Evolutionary conservation across 345 rosid genomes (phyloP).

Genomic region (Psidium friedrichsthalianum): DNA sequence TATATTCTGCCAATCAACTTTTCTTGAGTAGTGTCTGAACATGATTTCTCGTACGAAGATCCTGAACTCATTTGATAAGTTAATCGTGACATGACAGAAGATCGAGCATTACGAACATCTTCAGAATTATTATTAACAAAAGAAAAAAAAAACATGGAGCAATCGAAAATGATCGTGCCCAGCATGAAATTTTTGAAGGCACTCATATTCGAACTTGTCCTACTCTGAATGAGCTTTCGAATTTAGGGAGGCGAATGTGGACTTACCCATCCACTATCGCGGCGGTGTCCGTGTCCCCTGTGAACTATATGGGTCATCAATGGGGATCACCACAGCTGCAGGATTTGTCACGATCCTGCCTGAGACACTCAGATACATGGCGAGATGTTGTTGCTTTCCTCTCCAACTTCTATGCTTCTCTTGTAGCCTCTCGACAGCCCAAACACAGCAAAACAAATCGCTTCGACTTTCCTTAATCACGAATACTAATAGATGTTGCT

Average conservation of each 20-base stretch:
- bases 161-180: background rate
- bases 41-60: background rate
- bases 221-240: background rate
- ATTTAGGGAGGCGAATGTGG: background rate
- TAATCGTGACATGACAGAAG: no score
- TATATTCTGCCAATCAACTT: no score
- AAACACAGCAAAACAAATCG: background rate
- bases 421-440: slow-evolving; percentile 57
- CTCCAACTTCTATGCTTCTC: slow-evolving; percentile 18
- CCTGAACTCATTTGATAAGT: background rate
- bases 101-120: background rate
- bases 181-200: background rate
- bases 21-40: no score
- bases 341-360: slow-evolving; percentile 76
- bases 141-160: background rate
- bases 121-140: background rate
- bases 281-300: slow-evolving; percentile 95
- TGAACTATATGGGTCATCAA: slow-evolving; percentile 93
- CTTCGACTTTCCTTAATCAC: background rate
- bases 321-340: slow-evolving; percentile 75
- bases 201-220: background rate
- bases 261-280: slow-evolving; percentile 70
- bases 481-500: background rate
- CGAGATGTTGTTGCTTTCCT: slow-evolving; percentile 51
- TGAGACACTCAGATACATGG: slow-evolving; percentile 82